Base-by-base conservation (phyloP, 345 rosid genomes). In the Triadica sebifera region DNA sequence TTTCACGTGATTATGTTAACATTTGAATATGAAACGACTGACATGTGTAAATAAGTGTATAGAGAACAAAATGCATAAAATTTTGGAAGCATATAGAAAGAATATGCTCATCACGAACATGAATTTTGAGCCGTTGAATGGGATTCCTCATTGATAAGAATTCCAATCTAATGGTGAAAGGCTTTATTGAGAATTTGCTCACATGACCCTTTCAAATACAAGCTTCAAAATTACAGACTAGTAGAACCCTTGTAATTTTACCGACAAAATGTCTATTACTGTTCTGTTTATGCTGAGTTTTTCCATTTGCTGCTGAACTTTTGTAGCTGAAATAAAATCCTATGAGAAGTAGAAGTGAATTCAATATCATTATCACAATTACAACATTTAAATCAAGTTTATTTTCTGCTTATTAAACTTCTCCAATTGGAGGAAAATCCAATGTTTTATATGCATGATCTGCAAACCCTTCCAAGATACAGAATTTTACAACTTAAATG, bases 401-500 rank as follows among this genome's bases (percentile, higher is more conserved):
- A 49, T 63, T 77, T 29, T 46, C 50, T 68, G 55, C 59, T 67
- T 61, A 84, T 62, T 67, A 49, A 46, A 22, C 78, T 73, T 19
- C 51, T 56, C 78, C 53, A 49, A 38, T 13, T n/a, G 67, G 73
- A 39, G 41, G 50, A 43, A 74, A 65, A 20, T 58, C 65, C 50
- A 29, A 55, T 51, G 29, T 60, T 20, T 24, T 70, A 52, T 16
- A 8, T 37, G 55, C 57, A 50, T 29, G 50, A 79, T 77, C 75
- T 38, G 70, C 71, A 49, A 47, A 69, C 29, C 17, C 64, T 58
- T 76, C 69, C 57, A 62, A 38, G 38, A 3, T 25, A 47, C 45
- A 43, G 1, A 37, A 67, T 78, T 10, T 75, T 67, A 79, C 89
- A 43, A 81, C 65, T 70, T 47, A 49, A 76, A 72, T 62, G 50